phyloP scores from a whole-genome alignment of 768 basidiomycete genomes.

The Porphyrellus cyaneotinctus region DNA sequence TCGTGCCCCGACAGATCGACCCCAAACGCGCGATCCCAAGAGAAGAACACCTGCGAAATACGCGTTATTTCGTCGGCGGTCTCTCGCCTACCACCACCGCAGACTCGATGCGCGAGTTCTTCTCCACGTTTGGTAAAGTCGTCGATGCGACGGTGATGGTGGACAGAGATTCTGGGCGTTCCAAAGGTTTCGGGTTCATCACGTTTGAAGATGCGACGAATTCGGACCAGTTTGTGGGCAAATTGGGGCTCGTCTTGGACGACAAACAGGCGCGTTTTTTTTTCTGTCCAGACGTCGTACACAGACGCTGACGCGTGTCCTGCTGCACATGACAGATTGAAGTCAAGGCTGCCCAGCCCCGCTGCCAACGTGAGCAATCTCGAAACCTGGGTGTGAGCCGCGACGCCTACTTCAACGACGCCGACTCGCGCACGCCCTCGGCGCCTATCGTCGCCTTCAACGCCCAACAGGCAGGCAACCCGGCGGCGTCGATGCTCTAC shows the following conservation, averaged over 20 bases:
- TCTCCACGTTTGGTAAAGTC: constrained; percentile 70
- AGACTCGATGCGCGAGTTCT: constrained; percentile 68
- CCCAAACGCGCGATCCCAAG: constrained; percentile 85
- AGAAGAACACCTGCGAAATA: constrained; percentile 70
- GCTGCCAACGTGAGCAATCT: constrained; percentile 57
- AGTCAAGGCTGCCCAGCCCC: constrained; percentile 76
- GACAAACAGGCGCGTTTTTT: constrained; percentile 63
- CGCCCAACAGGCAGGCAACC: constrained; percentile 36
- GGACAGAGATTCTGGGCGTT: constrained; percentile 68
- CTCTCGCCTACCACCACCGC: constrained; percentile 63
- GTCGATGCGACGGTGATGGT: constrained; percentile 86
- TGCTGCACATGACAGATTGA: constrained; percentile 59
- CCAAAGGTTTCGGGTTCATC: constrained; percentile 84
- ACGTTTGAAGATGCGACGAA: constrained; percentile 67
- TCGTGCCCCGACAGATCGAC: constrained; percentile 55
- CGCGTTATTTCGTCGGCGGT: constrained; percentile 81
- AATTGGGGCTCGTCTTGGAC: constrained; percentile 64
- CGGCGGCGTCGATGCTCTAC: constrained; percentile 31
- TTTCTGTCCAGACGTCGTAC: neutral
- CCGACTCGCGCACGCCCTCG: constrained; percentile 34
- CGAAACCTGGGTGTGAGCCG: constrained; percentile 29
- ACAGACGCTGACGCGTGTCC: neutral
- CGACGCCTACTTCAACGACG: constrained; percentile 34
- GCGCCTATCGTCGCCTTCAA: constrained; percentile 31
- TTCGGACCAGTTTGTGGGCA: constrained; percentile 63